Base-by-base conservation (phyloP, 768 basidiomycete genomes). In the Gautieria morchelliformis region DNA sequence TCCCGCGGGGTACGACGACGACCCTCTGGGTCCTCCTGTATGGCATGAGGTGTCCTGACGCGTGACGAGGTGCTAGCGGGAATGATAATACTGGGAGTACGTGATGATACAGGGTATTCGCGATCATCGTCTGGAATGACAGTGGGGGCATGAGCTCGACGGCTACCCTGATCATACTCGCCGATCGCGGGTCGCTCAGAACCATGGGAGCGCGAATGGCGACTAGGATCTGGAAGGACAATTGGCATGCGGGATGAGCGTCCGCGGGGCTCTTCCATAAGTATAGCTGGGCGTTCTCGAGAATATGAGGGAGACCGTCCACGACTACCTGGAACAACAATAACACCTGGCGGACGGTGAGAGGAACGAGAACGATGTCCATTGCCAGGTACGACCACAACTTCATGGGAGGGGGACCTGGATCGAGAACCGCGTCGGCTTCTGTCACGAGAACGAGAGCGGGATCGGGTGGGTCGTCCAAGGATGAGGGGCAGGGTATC, bases 271-370 rank as follows among this genome's bases (percentile, higher is more conserved):
- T 49, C 48, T 27, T n/a, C 22, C 48, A 49, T 9, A n/a, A 44
- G 2, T 17, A 44, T 17, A 2, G 42, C 8, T 19, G 42, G 42
- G n/a, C 20, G 42, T 44, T 12, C 15, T 49, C 54, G 65, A 53
- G 68, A 65, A 37, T 52, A 63, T 12, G 71, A 44, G 17, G 24
- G 40, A 44, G 40, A 48, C 9, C 39, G 52, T 12, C 37, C 45
- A 15, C 20, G 20, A 41, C 12, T 14, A 10, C 44, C 48, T n/a
- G 44, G 39, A 20, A 32, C 4, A 49, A 56, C 3, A 2, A 22
- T 37, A 51, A 37, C 20, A 15, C 30, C 30, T 49, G 14, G 7
- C 15, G 41, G 30, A 5, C 40, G 52, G 35, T 12, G 40, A 35
- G 52, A 53, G 22, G 52, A 39, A 20, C 53, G 39, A 45, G 53